Base-by-base conservation (phyloP, 352 stramenopile genomes). In the Phytophthora sojae region DNA sequence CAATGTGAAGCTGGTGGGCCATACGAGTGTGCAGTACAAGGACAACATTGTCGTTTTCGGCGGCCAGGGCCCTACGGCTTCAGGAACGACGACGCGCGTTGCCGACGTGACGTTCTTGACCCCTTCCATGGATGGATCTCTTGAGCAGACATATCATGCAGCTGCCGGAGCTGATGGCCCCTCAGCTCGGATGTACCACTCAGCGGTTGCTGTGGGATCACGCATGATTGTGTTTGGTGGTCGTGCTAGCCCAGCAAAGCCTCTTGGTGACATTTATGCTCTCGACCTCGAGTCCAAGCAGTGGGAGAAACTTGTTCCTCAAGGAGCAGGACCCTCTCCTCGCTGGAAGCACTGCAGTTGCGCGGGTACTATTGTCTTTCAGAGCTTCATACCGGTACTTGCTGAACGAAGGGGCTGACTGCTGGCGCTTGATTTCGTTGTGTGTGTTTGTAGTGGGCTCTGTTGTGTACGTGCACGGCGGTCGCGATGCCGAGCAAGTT, bases 151-250 rank as follows among this genome's bases (percentile, higher is more conserved):
- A 14, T 79, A 78, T 45, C 62, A 79, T 19, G 55, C 65, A 4
- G 15, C 54, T 4, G 53, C 67, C 1, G 54, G 63, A 12, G 45
- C 19, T 12, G 26, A 56, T 75, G 65, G 71, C 9, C 82, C 82
- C n/a, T 80, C 67, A 6, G 61, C 87, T 9, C 73, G 89, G 12
- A 96, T 95, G 87, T 82, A 95, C 42, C 89, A 96, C 68, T 90
- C 87, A 17, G 83, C 85, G 15, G 80, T 85, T 29, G 64, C 91
- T 15, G 64, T 87, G 3, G 64, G 59, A 50, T 77, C 74, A 50
- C 67, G 75, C 3, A 94, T 96, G 88, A 29, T 96, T 39, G 69
- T 96, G 4, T 96, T 96, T 79, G 90, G 90, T 52, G 90, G 90
- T 39, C 90, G 90, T 17, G 81, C 79, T 17, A 89, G 88, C 12